Conservation (phyloP, 768 basidiomycete species). For the Lactifluus piperatus region DNA sequence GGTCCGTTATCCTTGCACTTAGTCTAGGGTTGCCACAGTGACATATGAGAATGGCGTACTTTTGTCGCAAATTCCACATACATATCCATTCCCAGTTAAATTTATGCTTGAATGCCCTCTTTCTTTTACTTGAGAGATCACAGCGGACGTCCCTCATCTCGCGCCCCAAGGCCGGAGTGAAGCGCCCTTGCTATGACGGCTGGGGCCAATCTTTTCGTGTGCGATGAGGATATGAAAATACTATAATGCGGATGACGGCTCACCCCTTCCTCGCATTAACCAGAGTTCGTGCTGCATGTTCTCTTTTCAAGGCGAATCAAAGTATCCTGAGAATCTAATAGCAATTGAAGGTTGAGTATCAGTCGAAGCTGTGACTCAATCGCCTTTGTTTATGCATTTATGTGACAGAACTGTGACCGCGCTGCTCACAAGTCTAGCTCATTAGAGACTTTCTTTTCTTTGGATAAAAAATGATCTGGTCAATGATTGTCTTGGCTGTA, state of each 20-base stretch:
- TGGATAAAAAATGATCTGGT: neutral
- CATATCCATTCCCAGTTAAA: neutral
- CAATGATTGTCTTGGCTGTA: neutral
- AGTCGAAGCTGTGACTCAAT: neutral
- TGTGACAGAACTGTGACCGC: slow-evolving; percentile 9
- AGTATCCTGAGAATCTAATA: neutral
- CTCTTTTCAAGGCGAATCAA: neutral
- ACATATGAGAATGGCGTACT: neutral
- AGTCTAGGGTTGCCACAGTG: neutral
- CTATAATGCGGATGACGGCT: slow-evolving; percentile 2
- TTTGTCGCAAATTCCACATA: slow-evolving; percentile 1
- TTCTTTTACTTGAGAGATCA: neutral
- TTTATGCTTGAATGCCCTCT: slow-evolving; percentile 7
- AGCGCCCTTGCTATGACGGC: slow-evolving; percentile 1
- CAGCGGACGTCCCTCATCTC: neutral
- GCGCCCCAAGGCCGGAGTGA: neutral
- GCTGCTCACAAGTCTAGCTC: neutral
- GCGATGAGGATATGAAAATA: slow-evolving; percentile 11
- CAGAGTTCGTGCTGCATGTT: neutral
- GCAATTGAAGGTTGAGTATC: neutral
- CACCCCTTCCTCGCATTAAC: neutral
- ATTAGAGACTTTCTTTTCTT: neutral
- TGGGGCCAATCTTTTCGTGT: neutral
- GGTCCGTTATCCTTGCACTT: slow-evolving; percentile 7
- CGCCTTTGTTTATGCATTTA: neutral